phyloP scores from a whole-genome alignment of 2,329 filamentous ascomycete species.

The Curvularia sp. region DNA sequence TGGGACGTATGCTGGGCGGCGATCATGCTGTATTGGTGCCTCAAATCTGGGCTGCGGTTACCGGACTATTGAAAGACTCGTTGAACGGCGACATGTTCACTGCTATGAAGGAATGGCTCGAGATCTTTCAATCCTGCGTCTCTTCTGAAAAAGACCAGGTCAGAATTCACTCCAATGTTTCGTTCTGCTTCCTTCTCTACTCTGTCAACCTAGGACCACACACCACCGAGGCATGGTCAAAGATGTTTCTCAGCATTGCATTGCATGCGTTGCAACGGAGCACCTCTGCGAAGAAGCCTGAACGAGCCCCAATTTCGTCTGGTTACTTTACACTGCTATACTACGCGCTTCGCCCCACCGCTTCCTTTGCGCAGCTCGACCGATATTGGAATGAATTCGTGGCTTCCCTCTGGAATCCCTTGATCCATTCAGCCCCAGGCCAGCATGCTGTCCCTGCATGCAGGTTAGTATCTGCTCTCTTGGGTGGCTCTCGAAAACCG shows the following conservation, averaged over 20 bases:
- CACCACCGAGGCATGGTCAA: slow-evolving; percentile 56
- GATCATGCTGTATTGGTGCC: slow-evolving; percentile 73
- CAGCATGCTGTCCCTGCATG: slow-evolving; percentile 53
- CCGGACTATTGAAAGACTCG: slow-evolving; percentile 74
- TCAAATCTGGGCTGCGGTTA: slow-evolving; percentile 85
- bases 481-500: slow-evolving; percentile 65
- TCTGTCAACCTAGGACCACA: slow-evolving; percentile 70
- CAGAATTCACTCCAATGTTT: slow-evolving; percentile 75
- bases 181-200: slow-evolving; percentile 86
- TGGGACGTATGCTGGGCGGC: slow-evolving; percentile 66
- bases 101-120: slow-evolving; percentile 76
- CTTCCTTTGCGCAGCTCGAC: slow-evolving; percentile 71
- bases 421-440: slow-evolving; percentile 31
- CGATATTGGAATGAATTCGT: slow-evolving; percentile 81
- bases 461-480: slow-evolving; percentile 74
- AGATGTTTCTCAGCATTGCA: slow-evolving; percentile 40
- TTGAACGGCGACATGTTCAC: slow-evolving; percentile 71
- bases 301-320: slow-evolving; percentile 67
- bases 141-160: slow-evolving; percentile 73
- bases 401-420: slow-evolving; percentile 63
- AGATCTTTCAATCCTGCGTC: slow-evolving; percentile 81
- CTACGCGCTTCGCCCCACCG: slow-evolving; percentile 69
- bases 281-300: slow-evolving; percentile 72
- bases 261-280: slow-evolving; percentile 41
- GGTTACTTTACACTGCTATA: slow-evolving; percentile 69